phyloP scores from a whole-genome alignment of 495 filamentous ascomycete species.

The Elaphomyces granulatus region DNA sequence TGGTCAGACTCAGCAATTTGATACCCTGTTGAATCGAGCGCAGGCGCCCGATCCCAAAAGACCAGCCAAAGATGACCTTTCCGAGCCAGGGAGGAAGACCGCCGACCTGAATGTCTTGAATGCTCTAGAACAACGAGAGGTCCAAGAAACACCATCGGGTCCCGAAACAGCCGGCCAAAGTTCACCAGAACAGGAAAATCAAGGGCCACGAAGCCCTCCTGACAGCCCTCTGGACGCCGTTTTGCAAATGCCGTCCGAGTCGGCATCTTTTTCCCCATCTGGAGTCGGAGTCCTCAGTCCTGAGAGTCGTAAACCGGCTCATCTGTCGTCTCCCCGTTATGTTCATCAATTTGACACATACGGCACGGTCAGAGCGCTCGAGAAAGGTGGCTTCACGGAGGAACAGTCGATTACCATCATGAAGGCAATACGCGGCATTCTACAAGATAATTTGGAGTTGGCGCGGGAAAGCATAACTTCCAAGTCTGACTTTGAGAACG shows the following conservation, averaged over 20 bases:
- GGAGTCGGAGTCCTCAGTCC: conserved; percentile 21
- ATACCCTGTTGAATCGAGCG: conserved; percentile 11
- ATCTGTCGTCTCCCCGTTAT: conserved; percentile 60
- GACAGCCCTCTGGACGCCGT: conserved; percentile 50
- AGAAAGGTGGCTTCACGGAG: conserved; percentile 49
- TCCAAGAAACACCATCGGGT: conserved; percentile 19
- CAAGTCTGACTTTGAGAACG: conserved; percentile 72
- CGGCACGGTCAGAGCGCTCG: conserved; percentile 63
- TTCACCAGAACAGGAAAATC: conserved; percentile 7
- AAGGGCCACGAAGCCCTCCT: conserved; percentile 3
- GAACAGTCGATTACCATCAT: conserved; percentile 65
- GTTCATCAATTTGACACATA: conserved; percentile 97
- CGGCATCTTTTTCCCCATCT: conserved; percentile 18
- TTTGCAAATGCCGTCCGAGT: conserved; percentile 42
- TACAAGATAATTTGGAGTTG: conserved; percentile 64
- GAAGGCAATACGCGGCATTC: conserved; percentile 67
- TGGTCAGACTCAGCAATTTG: conserved; percentile 8
- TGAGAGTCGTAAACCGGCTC: conserved; percentile 40
- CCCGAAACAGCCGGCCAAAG: conserved; percentile 12
- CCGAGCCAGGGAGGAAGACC: conserved; percentile 4
- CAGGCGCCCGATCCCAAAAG: conserved; percentile 10
- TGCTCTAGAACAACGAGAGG: conserved; percentile 11
- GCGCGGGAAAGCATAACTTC: conserved; percentile 62
- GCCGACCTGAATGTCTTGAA: conserved; percentile 14
- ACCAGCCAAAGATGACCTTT: conserved; percentile 4